Evolutionary conservation across 345 rosid genomes (phyloP).

Genomic region (Boechera divaricarpa): DNA sequence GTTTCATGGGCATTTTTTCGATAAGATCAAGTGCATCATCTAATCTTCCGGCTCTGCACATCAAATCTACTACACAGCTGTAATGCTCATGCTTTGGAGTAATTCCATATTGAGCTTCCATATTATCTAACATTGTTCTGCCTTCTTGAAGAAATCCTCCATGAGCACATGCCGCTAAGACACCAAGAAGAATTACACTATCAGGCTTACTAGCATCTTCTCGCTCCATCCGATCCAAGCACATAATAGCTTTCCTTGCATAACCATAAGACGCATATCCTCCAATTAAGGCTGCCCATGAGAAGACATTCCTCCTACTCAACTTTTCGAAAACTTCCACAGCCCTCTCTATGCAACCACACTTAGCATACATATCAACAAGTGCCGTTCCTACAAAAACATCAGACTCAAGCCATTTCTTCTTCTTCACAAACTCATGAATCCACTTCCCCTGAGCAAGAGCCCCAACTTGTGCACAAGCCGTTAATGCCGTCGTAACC

Average conservation of each 20-base stretch:
- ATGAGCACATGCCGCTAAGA: conserved; percentile 60
- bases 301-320: conserved; percentile 55
- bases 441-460: conserved; percentile 63
- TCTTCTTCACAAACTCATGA: conserved; percentile 55
- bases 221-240: conserved; percentile 52
- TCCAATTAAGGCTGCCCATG: conserved; percentile 66
- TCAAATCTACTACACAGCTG: conserved; percentile 66
- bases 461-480: conserved; percentile 62
- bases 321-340: conserved; percentile 52
- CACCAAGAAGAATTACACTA: conserved; percentile 58
- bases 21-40: conserved; percentile 58
- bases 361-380: conserved; percentile 68
- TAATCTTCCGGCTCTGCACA: conserved; percentile 60
- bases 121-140: conserved; percentile 42
- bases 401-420: conserved; percentile 45
- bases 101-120: conserved; percentile 52
- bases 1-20: conserved; percentile 62
- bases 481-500: conserved; percentile 56
- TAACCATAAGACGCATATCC: conserved; percentile 55
- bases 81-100: conserved; percentile 65
- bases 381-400: conserved; percentile 60
- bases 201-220: conserved; percentile 54
- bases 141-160: conserved; percentile 63
- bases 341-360: conserved; percentile 59
- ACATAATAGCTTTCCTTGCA: conserved; percentile 53